A percentile compares a stretch with the other conserved stretches of the same genome.
Evolutionary conservation across 2,329 filamentous ascomycete genomes (phyloP).

Genomic region (Didymella keratinophila): DNA sequence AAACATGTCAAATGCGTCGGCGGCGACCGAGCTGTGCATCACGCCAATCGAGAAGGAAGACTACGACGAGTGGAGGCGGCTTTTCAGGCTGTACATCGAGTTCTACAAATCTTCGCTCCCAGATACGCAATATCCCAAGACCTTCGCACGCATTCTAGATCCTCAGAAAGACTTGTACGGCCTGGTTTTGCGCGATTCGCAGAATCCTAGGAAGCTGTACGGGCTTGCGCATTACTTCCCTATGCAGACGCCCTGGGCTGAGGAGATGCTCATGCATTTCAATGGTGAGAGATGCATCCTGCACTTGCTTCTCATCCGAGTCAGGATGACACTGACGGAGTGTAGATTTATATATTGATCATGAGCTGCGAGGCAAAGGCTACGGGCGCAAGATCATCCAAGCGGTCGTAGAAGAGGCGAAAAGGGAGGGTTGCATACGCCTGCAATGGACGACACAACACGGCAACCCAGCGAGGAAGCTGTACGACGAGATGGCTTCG

Average conservation of each 20-base stretch:
- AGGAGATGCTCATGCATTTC: constrained; percentile 18
- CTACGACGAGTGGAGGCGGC: constrained; percentile 17
- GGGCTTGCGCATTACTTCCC: constrained; percentile 22
- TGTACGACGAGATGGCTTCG: constrained; percentile 17
- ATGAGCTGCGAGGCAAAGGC: constrained; percentile 18
- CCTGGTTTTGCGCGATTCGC: constrained; percentile 13
- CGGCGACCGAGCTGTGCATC: not conserved
- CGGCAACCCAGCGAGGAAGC: constrained; percentile 20
- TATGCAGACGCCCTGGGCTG: constrained; percentile 20
- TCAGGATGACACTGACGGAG: not conserved
- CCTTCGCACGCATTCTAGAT: constrained; percentile 18
- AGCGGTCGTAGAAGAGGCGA: constrained; percentile 13
- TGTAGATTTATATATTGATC: constrained; percentile 19
- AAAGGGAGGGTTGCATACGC: constrained; percentile 14
- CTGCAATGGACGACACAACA: constrained; percentile 22
- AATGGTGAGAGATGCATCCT: constrained; percentile 12
- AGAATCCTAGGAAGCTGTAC: constrained; percentile 6
- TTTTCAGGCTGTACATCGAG: constrained; percentile 21
- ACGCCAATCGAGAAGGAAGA: constrained; percentile 9
- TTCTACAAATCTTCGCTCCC: constrained; percentile 25
- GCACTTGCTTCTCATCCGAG: too few species aligned
- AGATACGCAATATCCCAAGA: constrained; percentile 18
- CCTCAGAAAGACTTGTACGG: constrained; percentile 9
- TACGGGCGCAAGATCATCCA: constrained; percentile 19
- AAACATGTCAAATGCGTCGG: not conserved